Conservation (phyloP, 176 grass and related monocot species). For the Hsuehochloa calcarea region DNA sequence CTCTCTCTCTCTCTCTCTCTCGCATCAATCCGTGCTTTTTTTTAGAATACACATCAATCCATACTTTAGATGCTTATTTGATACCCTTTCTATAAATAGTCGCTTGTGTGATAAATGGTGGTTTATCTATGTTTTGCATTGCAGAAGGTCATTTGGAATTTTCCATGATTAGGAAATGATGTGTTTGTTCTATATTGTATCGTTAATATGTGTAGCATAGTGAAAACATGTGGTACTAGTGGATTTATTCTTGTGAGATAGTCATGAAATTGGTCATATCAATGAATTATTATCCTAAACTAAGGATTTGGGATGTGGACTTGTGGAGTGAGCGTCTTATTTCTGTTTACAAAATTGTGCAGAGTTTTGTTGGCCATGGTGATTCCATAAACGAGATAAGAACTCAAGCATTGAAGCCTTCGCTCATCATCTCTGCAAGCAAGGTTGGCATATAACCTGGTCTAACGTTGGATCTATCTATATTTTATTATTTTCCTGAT, state of each 20-base stretch:
- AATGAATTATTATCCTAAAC: constrained; percentile 5
- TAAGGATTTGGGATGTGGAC: background rate
- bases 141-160: constrained; percentile 4
- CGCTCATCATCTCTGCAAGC: constrained; percentile 94
- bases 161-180: background rate
- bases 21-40: background rate
- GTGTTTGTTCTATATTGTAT: background rate
- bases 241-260: constrained; percentile 8
- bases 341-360: constrained; percentile 15
- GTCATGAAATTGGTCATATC: background rate
- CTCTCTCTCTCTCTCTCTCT: too few relatives aligned
- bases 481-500: constrained; percentile 24
- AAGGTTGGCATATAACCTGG: constrained; percentile 51
- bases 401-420: constrained; percentile 74
- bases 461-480: constrained; percentile 4
- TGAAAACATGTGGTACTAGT: background rate
- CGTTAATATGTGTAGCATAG: background rate
- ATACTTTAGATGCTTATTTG: background rate
- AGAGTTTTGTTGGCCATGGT: constrained; percentile 90
- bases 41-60: background rate
- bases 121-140: background rate
- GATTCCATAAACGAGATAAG: constrained; percentile 81
- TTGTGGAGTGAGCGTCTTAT: constrained; percentile 10
- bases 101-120: constrained; percentile 10
- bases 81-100: background rate